These are phyloP conservation scores for Lichtheimia ramosa DNA, from an alignment of 371 early-diverging fungal genomes.

Conservation along the genomic window DNA sequence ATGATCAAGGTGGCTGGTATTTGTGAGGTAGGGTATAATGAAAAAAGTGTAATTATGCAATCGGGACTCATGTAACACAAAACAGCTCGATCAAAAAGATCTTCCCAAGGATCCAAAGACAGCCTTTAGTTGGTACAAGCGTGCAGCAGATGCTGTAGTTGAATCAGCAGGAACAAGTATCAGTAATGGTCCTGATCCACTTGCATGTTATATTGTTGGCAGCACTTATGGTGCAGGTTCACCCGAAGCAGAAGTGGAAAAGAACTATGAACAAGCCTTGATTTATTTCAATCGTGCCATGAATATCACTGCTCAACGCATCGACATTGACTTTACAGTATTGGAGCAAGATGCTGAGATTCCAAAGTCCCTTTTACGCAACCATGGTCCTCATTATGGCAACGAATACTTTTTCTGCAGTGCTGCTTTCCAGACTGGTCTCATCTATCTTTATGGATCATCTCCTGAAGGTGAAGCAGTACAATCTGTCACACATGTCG, in stretches of 20 bases:
- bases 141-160: conserved; percentile 37
- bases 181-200: conserved; percentile 40
- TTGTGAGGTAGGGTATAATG: conserved; percentile 28
- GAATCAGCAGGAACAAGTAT: conserved; percentile 24
- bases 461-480: conserved; percentile 38
- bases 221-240: conserved; percentile 45
- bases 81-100: not conserved
- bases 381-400: conserved; percentile 39
- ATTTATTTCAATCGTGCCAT: conserved; percentile 48
- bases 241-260: conserved; percentile 40
- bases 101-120: conserved; percentile 31
- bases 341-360: conserved; percentile 24
- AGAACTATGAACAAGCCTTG: conserved; percentile 43
- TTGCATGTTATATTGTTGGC: conserved; percentile 48
- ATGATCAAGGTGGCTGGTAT: conserved; percentile 49
- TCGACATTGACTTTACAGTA: conserved; percentile 41
- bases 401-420: conserved; percentile 49
- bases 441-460: conserved; percentile 49
- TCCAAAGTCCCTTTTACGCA: conserved; percentile 35
- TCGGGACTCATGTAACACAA: not conserved
- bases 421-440: conserved; percentile 49
- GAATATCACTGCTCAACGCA: conserved; percentile 45
- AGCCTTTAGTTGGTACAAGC: conserved; percentile 49
- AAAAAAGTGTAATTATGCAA: not conserved
- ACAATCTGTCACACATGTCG: conserved; percentile 31